phyloP scores from a whole-genome alignment of 306 rosid species.

The Astragalus glycyphyllos region DNA sequence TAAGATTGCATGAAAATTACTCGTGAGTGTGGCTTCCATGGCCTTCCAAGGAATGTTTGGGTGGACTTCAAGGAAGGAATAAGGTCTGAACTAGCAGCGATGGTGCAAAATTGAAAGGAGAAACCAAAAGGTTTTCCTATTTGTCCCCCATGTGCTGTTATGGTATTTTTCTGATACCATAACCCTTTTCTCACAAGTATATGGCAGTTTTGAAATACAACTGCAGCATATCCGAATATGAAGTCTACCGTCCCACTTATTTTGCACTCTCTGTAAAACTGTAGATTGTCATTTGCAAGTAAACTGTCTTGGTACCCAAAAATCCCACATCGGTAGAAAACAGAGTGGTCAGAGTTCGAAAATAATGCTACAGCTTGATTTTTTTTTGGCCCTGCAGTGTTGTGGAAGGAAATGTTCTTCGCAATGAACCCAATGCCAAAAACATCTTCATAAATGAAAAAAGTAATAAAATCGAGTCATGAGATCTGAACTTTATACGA shows the following conservation, averaged over 20 bases:
- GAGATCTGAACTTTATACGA: neutral
- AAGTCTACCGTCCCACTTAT: conserved; percentile 81
- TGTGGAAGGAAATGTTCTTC: conserved; percentile 59
- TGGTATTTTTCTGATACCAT: conserved; percentile 66
- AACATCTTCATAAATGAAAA: conserved; percentile 55
- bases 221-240: conserved; percentile 69
- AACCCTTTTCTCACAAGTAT: conserved; percentile 59
- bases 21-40: conserved; percentile 71
- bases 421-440: conserved; percentile 78
- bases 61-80: conserved; percentile 40
- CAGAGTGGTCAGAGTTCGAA: conserved; percentile 72
- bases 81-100: conserved; percentile 61
- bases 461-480: neutral
- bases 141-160: conserved; percentile 70
- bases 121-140: conserved; percentile 54
- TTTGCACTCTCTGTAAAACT: conserved; percentile 72
- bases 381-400: conserved; percentile 70
- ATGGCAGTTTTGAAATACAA: conserved; percentile 71
- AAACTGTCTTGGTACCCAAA: conserved; percentile 74
- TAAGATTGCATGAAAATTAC: conserved; percentile 61
- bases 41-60: conserved; percentile 69
- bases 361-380: conserved; percentile 77
- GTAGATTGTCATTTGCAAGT: conserved; percentile 74
- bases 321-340: conserved; percentile 62
- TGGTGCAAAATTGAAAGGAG: conserved; percentile 78